Percentiles rank a stretch among this genome's conserved stretches.
phyloP scores from a whole-genome alignment of 495 filamentous ascomycete genomes.

The Penicillium lagena region DNA sequence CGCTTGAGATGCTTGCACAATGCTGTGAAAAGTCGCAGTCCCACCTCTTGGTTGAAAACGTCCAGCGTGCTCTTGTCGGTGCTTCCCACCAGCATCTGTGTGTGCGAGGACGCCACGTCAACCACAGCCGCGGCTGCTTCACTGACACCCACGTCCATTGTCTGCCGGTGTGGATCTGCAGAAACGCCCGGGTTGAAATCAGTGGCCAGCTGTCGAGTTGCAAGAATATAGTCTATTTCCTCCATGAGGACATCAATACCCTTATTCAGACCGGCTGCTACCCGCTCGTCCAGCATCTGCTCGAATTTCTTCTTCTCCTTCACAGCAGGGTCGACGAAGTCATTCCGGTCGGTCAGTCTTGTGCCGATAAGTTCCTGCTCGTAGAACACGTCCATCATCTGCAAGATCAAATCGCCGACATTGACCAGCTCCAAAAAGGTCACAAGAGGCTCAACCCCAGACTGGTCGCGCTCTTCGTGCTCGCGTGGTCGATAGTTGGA shows the following conservation, averaged over 20 bases:
- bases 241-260: constrained; percentile 98
- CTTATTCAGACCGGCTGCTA: constrained; percentile 92
- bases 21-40: constrained; percentile 79
- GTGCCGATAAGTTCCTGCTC: constrained; percentile 82
- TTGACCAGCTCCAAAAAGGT: constrained; percentile 98
- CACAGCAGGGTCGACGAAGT: constrained; percentile 86
- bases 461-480: constrained; percentile 60
- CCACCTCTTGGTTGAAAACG: constrained; percentile 98
- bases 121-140: constrained; percentile 71
- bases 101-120: constrained; percentile 81
- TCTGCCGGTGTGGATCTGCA: constrained; percentile 34
- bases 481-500: constrained; percentile 87
- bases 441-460: constrained; percentile 82
- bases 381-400: constrained; percentile 99
- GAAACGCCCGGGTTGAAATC: constrained; percentile 80
- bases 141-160: constrained; percentile 75
- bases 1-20: constrained; percentile 97
- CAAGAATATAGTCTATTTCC: constrained; percentile 92
- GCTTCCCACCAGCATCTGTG: constrained; percentile 81
- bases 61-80: constrained; percentile 97
- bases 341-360: constrained; percentile 82
- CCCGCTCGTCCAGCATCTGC: constrained; percentile 96
- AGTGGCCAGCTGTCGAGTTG: constrained; percentile 76
- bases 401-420: constrained; percentile 94
- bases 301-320: constrained; percentile 98